Evolutionary conservation across 2,329 filamentous ascomycete genomes (phyloP).

Genomic region (Ceratocystis alfenasii): DNA sequence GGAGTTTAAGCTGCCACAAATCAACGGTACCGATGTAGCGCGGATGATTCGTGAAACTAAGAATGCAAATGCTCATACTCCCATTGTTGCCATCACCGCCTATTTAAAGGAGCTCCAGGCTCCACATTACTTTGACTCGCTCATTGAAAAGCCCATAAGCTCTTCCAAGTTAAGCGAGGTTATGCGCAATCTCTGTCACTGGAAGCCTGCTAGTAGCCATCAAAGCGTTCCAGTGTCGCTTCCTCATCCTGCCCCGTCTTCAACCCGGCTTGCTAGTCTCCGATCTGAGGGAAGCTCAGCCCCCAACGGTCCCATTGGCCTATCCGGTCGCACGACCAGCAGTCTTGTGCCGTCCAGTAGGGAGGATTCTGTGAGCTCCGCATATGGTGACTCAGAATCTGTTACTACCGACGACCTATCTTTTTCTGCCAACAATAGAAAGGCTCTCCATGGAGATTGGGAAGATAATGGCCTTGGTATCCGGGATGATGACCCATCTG

Average conservation of each 20-base stretch:
- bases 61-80: conserved; percentile 86
- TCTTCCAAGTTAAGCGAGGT: conserved; percentile 83
- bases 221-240: conserved; percentile 36
- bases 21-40: conserved; percentile 89
- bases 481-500: conserved; percentile 40
- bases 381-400: conserved; percentile 77
- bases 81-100: conserved; percentile 90
- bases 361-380: conserved; percentile 79
- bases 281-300: conserved; percentile 72
- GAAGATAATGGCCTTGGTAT: conserved; percentile 54
- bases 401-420: conserved; percentile 60
- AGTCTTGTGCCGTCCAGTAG: conserved; percentile 70
- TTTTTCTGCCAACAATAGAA: conserved; percentile 61
- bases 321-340: conserved; percentile 56
- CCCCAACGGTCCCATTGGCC: conserved; percentile 49
- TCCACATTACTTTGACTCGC: conserved; percentile 85
- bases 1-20: conserved; percentile 88
- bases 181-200: conserved; percentile 76
- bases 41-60: conserved; percentile 96
- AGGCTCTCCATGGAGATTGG: conserved; percentile 56
- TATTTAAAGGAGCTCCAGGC: conserved; percentile 96
- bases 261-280: conserved; percentile 51
- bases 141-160: conserved; percentile 95
- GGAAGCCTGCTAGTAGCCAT: conserved; percentile 60
- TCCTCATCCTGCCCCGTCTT: conserved; percentile 49